Evolutionary conservation across 2,329 filamentous ascomycete genomes (phyloP).

Genomic region (Grosmannia serpens): DNA sequence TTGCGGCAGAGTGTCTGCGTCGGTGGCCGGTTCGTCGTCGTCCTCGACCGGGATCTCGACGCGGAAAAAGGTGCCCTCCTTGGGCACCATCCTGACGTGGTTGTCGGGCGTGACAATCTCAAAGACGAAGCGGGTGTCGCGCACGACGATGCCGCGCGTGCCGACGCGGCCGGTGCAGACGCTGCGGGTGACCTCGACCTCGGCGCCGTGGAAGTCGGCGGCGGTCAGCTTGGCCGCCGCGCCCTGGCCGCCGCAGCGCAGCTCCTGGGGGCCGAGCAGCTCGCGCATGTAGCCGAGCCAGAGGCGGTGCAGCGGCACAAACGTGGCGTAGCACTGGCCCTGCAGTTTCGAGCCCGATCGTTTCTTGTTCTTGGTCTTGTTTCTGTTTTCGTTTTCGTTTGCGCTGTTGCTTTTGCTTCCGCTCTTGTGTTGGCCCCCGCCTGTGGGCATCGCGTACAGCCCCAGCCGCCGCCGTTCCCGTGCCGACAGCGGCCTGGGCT

Average conservation of each 20-base stretch:
- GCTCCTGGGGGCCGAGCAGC: conserved; percentile 50
- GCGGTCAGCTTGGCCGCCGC: conserved; percentile 67
- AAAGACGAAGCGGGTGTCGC: conserved; percentile 78
- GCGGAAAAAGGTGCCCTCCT: conserved; percentile 78
- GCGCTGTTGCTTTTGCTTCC: conserved; percentile 20
- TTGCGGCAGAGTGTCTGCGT: too few species aligned
- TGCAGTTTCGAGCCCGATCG: neutral
- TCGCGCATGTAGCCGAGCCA: conserved; percentile 84
- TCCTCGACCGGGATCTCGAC: conserved; percentile 45
- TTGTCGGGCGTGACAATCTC: conserved; percentile 67
- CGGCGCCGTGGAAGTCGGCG: conserved; percentile 84
- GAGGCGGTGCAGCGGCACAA: conserved; percentile 62
- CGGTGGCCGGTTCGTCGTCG: conserved; percentile 12
- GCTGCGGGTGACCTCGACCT: conserved; percentile 72
- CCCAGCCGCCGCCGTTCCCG: conserved; percentile 62
- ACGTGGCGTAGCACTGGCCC: conserved; percentile 56
- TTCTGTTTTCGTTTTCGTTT: neutral
- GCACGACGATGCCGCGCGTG: conserved; percentile 72
- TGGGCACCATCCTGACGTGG: conserved; percentile 68
- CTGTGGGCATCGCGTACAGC: conserved; percentile 57
- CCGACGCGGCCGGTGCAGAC: conserved; percentile 73
- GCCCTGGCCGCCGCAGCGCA: conserved; percentile 41
- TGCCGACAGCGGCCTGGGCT: conserved; percentile 62
- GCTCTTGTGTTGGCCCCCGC: neutral
- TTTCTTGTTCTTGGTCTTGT: neutral